These are phyloP conservation scores for Populus tremula DNA, from an alignment of 345 rosid genomes.

Conservation along the genomic window DNA sequence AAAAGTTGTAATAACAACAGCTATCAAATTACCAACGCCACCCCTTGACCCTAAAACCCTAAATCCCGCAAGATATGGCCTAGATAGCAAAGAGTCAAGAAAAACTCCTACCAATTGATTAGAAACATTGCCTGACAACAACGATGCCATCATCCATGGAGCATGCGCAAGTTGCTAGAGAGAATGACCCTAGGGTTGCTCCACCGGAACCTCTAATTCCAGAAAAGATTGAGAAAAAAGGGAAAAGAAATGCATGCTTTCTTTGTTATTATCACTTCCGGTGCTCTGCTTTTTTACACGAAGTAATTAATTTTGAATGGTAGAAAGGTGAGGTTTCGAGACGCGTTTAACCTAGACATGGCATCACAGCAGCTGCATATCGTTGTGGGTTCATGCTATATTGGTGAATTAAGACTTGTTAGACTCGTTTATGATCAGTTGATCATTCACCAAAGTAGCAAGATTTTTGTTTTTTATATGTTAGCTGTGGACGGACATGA, in stretches of 20 bases:
- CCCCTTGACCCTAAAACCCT: neutral
- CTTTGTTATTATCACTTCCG: neutral
- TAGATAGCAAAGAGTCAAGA: neutral
- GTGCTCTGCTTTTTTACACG: neutral
- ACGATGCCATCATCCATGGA: constrained; percentile 35
- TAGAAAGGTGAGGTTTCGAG: neutral
- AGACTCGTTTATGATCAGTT: neutral
- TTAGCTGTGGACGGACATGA: no score
- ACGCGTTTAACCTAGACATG: neutral
- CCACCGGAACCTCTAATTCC: neutral
- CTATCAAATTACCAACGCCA: no score
- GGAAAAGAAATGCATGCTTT: no score
- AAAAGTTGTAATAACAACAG: neutral
- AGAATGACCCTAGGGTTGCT: neutral
- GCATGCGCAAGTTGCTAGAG: constrained; percentile 42
- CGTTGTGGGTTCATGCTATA: neutral
- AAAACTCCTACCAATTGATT: constrained; percentile 12
- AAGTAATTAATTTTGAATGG: neutral
- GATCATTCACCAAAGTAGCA: neutral
- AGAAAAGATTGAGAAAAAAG: neutral
- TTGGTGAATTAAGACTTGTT: neutral
- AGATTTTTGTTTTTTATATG: no score
- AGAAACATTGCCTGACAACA: constrained; percentile 38
- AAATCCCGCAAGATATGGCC: neutral
- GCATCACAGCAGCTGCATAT: neutral